Base-by-base conservation (phyloP, 805 yeast species). In the Zygotorulaspora danielsina region DNA sequence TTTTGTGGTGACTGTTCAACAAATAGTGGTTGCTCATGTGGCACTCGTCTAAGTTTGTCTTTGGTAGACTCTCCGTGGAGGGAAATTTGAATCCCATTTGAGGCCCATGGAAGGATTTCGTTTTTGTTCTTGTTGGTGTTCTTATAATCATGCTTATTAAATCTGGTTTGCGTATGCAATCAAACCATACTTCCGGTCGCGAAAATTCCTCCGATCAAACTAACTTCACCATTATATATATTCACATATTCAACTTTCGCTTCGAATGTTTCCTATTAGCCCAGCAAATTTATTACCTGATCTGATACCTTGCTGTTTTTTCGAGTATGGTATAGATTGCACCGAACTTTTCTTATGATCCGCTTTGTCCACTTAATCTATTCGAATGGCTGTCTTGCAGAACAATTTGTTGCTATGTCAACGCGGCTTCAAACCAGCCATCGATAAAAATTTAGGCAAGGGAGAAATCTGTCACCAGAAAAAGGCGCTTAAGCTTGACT, bases 21-120 rank as follows among this genome's bases (percentile, higher is more conserved):
- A 60, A 22, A 36, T 51, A 54, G 40, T 59, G 63, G 32, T 60
- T 60, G 32, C 50, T 57, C 46, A 55, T 32, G 15, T 50, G 54
- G 17, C 43, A 42, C 24, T 53, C 57, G 16, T 55, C 49, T 4
- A 45, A 22, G 2, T 34, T 26, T 3, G 31, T 32, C 3, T 41
- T 34, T 16, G 46, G 52, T 27, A 48, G 32, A 28, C 46, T 49
- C 34, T 61, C 67, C 3, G 45, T 46, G 5, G 61, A 55, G 11
- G 72, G 72, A 38, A 67, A 68, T 38, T 59, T 57, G 48, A 68
- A 68, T 11, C 49, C 61, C 61, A 63, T 56, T 44, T 67, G 72
- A 2, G 63, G 50, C 4, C 72, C 72, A 17, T 57, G 59, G 38
- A 65, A 67, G 0, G 71, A 66, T 6, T 54, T 45, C 1, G 71